Base-by-base conservation (phyloP, 164 flowering plant genomes). In the Macadamia tetraphylla region DNA sequence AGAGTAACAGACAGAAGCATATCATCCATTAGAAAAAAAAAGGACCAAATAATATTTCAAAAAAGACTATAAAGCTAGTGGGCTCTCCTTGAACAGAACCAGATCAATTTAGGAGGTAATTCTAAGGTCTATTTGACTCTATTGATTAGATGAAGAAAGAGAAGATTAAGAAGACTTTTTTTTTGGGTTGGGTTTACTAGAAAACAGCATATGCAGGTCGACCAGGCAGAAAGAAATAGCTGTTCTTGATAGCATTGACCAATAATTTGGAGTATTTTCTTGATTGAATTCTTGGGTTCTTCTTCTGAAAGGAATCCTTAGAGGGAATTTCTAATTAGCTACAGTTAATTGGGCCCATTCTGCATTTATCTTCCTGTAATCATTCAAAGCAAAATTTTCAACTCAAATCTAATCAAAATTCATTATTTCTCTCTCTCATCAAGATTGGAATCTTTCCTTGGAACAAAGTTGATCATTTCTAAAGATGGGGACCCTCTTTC, bases 161-260 rank as follows among this genome's bases (percentile, higher is more conserved):
- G 7, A 23, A 46, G 46, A 18, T 32, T 23, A 13, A 69, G 63
- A 64, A 58, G 67, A 61, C 67, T 57, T 29, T 23, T 43, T 43
- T 35, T 30, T 53, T 53, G n/a, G 70, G 48, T 4, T 53, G 57
- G 57, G 18, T 53, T 17, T 53, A 12, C 55, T 51, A 14, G 15
- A 9, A 14, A 4, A 29, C 29, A 18, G 29, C 57, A 52, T 57
- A 43, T 43, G 48, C 63, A 18, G 17, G 6, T 10, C 57, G 55
- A 55, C 10, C 29, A 29, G 10, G 17, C 51, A 11, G 44, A 9
- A 13, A 11, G 43, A 44, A 53, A 53, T 62, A 14, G 29, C 53
- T 46, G 48, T 70, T 29, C 59, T 29, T 14, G 11, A 3, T 30
- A 6, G 40, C n/a, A 46, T 61, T 62, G 71, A 69, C 60, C 29